A percentile compares a stretch with the other conserved stretches of the same genome.
phyloP scores from a whole-genome alignment of 2,329 filamentous ascomycete species.

The Helotiales sp. region DNA sequence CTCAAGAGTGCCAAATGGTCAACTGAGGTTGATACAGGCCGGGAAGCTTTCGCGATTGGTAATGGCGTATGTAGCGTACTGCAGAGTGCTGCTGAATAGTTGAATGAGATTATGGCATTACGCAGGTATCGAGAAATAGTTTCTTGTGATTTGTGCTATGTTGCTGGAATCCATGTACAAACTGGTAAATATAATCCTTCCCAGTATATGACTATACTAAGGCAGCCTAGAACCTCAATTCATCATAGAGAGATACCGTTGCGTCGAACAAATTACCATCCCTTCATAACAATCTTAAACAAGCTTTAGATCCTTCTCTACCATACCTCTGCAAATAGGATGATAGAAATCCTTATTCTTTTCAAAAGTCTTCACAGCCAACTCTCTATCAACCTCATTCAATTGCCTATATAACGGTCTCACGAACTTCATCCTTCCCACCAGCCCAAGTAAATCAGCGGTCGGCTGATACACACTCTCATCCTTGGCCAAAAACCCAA shows the following conservation, averaged over 20 bases:
- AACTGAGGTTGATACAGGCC: neutral
- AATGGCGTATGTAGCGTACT: no score
- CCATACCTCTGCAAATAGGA: constrained; percentile 83
- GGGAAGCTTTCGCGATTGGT: neutral
- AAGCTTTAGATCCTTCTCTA: constrained; percentile 73
- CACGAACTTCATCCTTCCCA: constrained; percentile 97
- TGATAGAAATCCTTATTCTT: constrained; percentile 93
- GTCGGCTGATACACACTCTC: constrained; percentile 67
- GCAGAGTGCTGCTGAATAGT: no score
- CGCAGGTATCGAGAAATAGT: no score
- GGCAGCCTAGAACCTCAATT: no score
- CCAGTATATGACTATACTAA: no score
- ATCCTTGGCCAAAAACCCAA: constrained; percentile 76
- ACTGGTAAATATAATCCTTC: no score
- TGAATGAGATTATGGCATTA: no score
- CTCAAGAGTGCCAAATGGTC: neutral
- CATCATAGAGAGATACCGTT: no score
- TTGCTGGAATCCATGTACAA: no score
- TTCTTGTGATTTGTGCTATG: no score
- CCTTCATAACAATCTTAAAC: constrained; percentile 1
- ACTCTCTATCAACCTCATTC: constrained; percentile 68
- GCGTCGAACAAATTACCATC: no score
- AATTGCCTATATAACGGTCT: constrained; percentile 78
- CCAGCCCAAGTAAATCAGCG: constrained; percentile 72
- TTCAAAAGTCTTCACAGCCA: constrained; percentile 82